These are phyloP conservation scores for Saccharomycopsis synnaedendra DNA, from an alignment of 805 yeast genomes.

Conservation along the genomic window DNA sequence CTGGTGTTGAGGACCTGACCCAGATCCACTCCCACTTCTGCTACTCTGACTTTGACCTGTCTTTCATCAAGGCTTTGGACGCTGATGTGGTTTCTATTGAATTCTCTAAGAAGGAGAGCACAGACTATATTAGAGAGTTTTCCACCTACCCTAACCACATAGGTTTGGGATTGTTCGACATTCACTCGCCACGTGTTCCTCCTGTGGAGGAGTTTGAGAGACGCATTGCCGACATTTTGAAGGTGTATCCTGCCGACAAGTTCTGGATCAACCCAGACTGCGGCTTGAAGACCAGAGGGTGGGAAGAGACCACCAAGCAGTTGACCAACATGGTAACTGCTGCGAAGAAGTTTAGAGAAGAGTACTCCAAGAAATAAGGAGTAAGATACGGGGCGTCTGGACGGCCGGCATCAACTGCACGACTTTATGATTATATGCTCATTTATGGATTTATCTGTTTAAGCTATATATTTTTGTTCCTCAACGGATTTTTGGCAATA, in stretches of 20 bases:
- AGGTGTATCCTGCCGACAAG: conserved; percentile 95
- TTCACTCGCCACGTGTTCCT: conserved; percentile 99
- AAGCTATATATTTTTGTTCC: neutral
- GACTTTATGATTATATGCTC: neutral
- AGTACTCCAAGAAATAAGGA: conserved; percentile 21
- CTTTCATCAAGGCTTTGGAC: conserved; percentile 98
- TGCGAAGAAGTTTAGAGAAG: conserved; percentile 86
- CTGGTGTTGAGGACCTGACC: conserved; percentile 90
- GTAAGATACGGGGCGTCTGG: neutral
- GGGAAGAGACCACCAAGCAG: conserved; percentile 94
- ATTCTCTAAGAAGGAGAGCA: conserved; percentile 99
- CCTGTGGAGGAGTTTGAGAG: conserved; percentile 92
- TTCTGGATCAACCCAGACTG: conserved; percentile 99
- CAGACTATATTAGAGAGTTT: conserved; percentile 96
- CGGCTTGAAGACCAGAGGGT: conserved; percentile 99
- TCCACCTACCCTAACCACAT: conserved; percentile 98
- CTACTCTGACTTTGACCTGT: conserved; percentile 99
- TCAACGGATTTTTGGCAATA: neutral
- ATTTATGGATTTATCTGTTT: neutral
- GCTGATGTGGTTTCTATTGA: conserved; percentile 99
- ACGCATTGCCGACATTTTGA: conserved; percentile 88
- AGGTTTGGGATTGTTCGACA: conserved; percentile 98
- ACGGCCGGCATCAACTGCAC: neutral
- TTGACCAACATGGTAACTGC: conserved; percentile 98
- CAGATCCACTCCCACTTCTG: conserved; percentile 99